These are phyloP conservation scores for Penicillium argentinense DNA, from an alignment of 495 filamentous ascomycete species.

Conservation along the genomic window DNA sequence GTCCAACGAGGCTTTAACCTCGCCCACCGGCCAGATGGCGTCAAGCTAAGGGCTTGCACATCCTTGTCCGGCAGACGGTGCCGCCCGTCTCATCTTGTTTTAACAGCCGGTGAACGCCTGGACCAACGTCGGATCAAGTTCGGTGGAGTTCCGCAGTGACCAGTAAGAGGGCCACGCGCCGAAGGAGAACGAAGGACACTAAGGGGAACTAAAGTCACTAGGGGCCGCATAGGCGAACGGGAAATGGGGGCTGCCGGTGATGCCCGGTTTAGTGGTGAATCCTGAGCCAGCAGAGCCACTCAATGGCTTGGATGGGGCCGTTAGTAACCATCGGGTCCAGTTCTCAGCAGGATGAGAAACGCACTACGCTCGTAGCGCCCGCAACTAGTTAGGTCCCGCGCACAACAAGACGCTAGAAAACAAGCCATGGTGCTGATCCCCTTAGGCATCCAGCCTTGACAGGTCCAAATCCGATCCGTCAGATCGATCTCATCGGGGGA, in stretches of 20 bases:
- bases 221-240: not conserved
- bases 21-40: not conserved
- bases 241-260: not conserved
- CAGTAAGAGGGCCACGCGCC: too few species aligned
- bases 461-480: constrained; percentile 1
- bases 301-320: too few species aligned
- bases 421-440: not conserved
- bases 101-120: not conserved
- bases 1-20: not conserved
- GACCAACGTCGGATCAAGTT: not conserved
- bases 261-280: not conserved
- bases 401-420: not conserved
- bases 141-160: too few species aligned
- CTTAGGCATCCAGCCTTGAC: not conserved
- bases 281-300: not conserved
- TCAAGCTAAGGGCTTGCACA: not conserved
- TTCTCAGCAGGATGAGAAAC: not conserved
- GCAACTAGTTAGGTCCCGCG: not conserved
- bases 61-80: not conserved
- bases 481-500: not conserved
- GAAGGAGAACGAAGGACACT: not conserved
- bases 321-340: too few species aligned
- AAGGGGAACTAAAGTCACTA: not conserved
- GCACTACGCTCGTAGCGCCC: not conserved
- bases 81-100: not conserved